These are phyloP conservation scores for Amanita thiersii DNA, from an alignment of 768 basidiomycete species.

Conservation along the genomic window DNA sequence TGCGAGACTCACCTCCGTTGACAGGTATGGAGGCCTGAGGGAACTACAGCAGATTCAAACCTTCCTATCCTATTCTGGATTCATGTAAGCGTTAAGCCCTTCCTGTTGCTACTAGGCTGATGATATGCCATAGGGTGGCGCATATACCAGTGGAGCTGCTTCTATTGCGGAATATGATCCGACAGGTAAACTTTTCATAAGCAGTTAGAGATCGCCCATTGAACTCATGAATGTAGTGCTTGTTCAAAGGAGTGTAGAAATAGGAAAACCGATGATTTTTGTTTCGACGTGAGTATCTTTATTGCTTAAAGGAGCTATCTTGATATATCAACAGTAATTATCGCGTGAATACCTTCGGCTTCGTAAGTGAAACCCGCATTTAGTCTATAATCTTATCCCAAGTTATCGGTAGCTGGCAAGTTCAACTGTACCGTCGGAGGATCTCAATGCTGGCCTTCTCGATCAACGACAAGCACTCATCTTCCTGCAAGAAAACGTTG, in stretches of 20 bases:
- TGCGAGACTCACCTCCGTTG: not conserved
- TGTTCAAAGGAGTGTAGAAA: conserved; percentile 36
- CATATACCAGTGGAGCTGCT: conserved; percentile 28
- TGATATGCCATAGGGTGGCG: conserved; percentile 32
- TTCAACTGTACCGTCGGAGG: conserved; percentile 30
- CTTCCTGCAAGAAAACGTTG: conserved; percentile 62
- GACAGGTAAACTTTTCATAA: conserved; percentile 33
- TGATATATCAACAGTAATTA: conserved; percentile 34
- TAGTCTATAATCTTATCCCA: not conserved
- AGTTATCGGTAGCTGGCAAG: conserved; percentile 34
- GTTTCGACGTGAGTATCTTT: conserved; percentile 34
- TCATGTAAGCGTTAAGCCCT: conserved; percentile 18
- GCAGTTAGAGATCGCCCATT: not conserved
- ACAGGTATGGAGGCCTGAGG: conserved; percentile 28
- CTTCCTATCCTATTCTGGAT: conserved; percentile 32
- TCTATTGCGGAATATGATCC: conserved; percentile 39
- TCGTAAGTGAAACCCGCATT: conserved; percentile 24
- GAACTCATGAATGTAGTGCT: conserved; percentile 26
- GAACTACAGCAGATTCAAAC: conserved; percentile 16
- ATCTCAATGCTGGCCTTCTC: conserved; percentile 50
- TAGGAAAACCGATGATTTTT: conserved; percentile 47
- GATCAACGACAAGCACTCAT: conserved; percentile 53
- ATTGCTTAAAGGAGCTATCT: not conserved
- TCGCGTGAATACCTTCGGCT: conserved; percentile 50
- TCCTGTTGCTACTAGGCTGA: not conserved